Evolutionary conservation across 2,329 filamentous ascomycete genomes (phyloP).

Genomic region (Rhinocladiella mackenziei): DNA sequence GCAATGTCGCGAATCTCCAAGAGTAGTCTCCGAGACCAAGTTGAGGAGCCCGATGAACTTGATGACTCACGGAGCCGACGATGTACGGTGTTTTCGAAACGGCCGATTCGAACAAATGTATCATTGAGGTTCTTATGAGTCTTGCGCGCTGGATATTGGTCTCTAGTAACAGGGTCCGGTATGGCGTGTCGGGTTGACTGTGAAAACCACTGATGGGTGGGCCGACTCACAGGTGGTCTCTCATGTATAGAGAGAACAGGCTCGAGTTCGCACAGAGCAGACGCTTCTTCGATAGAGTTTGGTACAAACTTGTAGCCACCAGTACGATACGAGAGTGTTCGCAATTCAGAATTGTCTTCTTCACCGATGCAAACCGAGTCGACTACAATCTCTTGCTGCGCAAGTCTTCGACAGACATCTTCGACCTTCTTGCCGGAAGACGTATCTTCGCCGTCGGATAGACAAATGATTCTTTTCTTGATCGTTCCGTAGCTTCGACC

Average conservation of each 20-base stretch:
- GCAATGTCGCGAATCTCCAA: constrained; percentile 37
- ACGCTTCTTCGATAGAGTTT: constrained; percentile 34
- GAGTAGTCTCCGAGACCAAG: constrained; percentile 11
- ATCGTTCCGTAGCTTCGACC: constrained; percentile 33
- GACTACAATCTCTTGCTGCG: constrained; percentile 32
- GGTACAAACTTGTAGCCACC: constrained; percentile 39
- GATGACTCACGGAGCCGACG: not conserved
- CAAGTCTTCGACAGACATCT: constrained; percentile 29
- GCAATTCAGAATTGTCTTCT: constrained; percentile 31
- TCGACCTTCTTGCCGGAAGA: constrained; percentile 29
- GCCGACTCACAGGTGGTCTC: constrained; percentile 29
- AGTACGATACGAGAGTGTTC: constrained; percentile 33
- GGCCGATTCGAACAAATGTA: constrained; percentile 31
- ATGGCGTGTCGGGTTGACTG: constrained; percentile 2
- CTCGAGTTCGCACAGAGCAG: constrained; percentile 39
- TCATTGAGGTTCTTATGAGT: constrained; percentile 34
- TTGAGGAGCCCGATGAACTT: constrained; percentile 3
- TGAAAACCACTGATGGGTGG: not conserved
- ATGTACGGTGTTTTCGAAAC: constrained; percentile 6
- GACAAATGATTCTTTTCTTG: constrained; percentile 37
- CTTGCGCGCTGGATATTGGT: constrained; percentile 34
- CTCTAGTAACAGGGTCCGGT: constrained; percentile 30
- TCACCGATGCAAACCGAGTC: constrained; percentile 37
- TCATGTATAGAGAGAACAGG: constrained; percentile 36
- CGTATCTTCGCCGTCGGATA: constrained; percentile 39